Conservation (phyloP, 2,329 filamentous ascomycete species). For the Calonectria leucothoes region DNA sequence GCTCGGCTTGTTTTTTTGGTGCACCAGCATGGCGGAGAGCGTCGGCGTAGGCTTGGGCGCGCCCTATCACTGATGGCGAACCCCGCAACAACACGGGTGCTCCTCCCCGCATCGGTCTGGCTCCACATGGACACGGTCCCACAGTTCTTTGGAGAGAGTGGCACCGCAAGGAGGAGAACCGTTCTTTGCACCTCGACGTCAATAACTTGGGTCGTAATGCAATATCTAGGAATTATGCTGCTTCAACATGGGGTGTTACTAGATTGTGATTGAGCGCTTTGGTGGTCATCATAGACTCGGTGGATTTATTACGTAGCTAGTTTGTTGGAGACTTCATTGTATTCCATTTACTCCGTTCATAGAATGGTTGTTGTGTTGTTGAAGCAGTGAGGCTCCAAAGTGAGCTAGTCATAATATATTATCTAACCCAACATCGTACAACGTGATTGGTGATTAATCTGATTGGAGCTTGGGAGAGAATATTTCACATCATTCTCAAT, state of each 20-base stretch:
- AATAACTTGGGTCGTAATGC: too few relatives aligned
- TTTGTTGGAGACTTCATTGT: background rate
- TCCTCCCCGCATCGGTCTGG: background rate
- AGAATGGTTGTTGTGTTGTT: background rate
- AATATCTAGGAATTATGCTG: background rate
- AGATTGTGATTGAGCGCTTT: background rate
- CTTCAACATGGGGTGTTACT: background rate
- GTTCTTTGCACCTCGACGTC: too few relatives aligned
- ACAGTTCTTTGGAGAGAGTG: background rate
- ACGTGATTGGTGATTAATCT: background rate
- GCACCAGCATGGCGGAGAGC: background rate
- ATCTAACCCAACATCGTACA: background rate
- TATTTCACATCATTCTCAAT: background rate
- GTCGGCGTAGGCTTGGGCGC: background rate
- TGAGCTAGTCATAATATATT: background rate
- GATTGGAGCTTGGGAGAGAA: background rate
- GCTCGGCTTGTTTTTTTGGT: background rate
- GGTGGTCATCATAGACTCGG: too few relatives aligned
- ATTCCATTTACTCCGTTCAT: background rate
- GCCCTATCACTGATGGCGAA: slow-evolving; percentile 3
- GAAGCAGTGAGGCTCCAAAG: background rate
- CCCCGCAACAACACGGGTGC: background rate
- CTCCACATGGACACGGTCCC: background rate
- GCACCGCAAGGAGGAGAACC: background rate
- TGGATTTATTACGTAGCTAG: background rate